phyloP scores from a whole-genome alignment of 2,329 filamentous ascomycete species.

The Fusarium stilboides region DNA sequence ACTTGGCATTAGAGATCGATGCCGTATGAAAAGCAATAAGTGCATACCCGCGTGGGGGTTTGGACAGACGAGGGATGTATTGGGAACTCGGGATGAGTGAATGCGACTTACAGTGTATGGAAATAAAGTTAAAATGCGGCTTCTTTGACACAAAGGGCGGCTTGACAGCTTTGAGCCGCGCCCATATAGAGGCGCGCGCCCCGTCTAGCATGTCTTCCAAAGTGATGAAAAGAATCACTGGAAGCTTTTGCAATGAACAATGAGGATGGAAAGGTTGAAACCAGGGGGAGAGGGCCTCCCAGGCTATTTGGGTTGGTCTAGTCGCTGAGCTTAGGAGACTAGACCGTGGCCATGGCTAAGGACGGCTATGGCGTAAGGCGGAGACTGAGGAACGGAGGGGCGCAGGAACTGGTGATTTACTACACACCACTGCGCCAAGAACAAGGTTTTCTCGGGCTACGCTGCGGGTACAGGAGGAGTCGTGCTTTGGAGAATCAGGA shows the following conservation, averaged over 20 bases:
- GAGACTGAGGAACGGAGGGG: conserved; percentile 18
- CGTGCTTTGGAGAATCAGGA: conserved; percentile 8
- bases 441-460: conserved; percentile 35
- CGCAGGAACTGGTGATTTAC: conserved; percentile 35
- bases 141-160: conserved; percentile 72
- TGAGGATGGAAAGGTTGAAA: conserved; percentile 32
- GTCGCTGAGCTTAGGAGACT: conserved; percentile 30
- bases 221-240: conserved; percentile 13
- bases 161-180: conserved; percentile 65
- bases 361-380: conserved; percentile 39
- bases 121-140: conserved; percentile 86
- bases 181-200: conserved; percentile 55
- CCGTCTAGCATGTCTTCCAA: conserved; percentile 54
- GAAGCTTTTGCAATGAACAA: conserved; percentile 22
- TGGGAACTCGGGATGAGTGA: conserved; percentile 1
- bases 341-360: conserved; percentile 30
- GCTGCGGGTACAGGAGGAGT: conserved; percentile 10
- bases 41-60: conserved; percentile 42
- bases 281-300: conserved; percentile 27
- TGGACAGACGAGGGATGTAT: conserved; percentile 9
- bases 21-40: conserved; percentile 27
- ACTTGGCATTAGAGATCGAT: conserved; percentile 15
- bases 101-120: conserved; percentile 77
- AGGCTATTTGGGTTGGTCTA: conserved; percentile 39
- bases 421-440: conserved; percentile 25